Conservation (phyloP, 495 filamentous ascomycete genomes). For the Aeminium ludgeri region DNA sequence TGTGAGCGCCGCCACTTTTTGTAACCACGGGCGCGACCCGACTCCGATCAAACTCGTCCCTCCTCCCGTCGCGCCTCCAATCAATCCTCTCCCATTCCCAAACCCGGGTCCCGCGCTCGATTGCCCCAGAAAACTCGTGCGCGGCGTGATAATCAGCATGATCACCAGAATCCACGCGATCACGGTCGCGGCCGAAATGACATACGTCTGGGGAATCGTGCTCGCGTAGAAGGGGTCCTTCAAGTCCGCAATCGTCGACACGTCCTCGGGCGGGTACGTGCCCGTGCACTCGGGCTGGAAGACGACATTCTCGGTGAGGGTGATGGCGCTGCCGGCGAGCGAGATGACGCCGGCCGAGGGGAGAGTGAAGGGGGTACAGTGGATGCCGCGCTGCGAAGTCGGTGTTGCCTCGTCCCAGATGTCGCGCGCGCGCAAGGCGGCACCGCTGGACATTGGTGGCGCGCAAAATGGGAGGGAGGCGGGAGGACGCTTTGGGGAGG, state of each 20-base stretch:
- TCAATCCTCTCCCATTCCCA: slow-evolving; percentile 58
- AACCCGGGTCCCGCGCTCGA: slow-evolving; percentile 26
- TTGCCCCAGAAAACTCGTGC: slow-evolving; percentile 75
- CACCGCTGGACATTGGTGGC: too few species aligned
- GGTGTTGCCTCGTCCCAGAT: too few species aligned
- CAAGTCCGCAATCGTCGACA: slow-evolving; percentile 34
- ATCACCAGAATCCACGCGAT: slow-evolving; percentile 88
- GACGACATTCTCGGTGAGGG: slow-evolving; percentile 23
- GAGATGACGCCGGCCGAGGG: slow-evolving; percentile 23
- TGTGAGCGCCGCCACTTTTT: slow-evolving; percentile 80
- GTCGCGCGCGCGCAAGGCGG: too few species aligned
- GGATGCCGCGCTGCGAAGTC: slow-evolving; percentile 12
- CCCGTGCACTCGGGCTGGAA: slow-evolving; percentile 28
- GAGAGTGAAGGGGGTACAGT: slow-evolving; percentile 28
- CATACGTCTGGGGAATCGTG: slow-evolving; percentile 77
- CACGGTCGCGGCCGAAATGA: slow-evolving; percentile 76
- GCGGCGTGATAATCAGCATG: slow-evolving; percentile 80
- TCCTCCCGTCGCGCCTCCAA: slow-evolving; percentile 49
- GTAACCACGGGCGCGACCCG: slow-evolving; percentile 86
- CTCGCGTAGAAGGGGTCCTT: slow-evolving; percentile 85
- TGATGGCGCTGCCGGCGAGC: slow-evolving; percentile 20
- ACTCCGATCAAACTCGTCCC: slow-evolving; percentile 61
- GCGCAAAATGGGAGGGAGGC: too few species aligned
- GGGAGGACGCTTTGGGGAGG: too few species aligned
- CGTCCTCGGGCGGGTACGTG: slow-evolving; percentile 3